Evolutionary conservation across 202 grass and related monocot species (phyloP).

Genomic region (Carex sylvatica): DNA sequence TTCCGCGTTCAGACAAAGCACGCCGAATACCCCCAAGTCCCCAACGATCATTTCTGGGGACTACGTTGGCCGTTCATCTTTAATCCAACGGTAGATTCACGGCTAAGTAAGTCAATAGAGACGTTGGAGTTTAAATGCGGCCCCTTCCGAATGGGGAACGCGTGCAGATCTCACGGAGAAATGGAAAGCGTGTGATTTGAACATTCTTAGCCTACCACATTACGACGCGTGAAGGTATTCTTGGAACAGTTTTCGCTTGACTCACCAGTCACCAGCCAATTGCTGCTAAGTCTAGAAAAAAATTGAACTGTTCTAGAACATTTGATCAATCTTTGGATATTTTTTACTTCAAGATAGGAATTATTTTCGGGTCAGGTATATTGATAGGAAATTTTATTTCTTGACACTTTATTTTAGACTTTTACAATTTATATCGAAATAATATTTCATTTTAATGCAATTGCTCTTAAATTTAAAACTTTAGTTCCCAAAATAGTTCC

Average conservation of each 20-base stretch:
- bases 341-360: not conserved
- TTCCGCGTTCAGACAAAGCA: slow-evolving; percentile 7
- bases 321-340: not conserved
- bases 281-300: not conserved
- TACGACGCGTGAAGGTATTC: not conserved
- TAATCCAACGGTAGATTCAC: slow-evolving; percentile 5
- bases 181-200: slow-evolving; percentile 17
- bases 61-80: not conserved
- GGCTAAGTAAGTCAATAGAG: slow-evolving; percentile 11
- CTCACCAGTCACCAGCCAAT: not conserved
- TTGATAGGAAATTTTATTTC: not conserved
- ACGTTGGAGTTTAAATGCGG: not conserved
- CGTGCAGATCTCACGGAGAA: not conserved
- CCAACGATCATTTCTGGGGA: not conserved
- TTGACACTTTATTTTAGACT: not conserved
- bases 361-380: not conserved
- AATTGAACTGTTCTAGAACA: not conserved
- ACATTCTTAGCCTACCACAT: not conserved
- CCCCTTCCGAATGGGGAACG: not conserved
- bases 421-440: not conserved
- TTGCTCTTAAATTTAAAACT: not conserved
- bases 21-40: not conserved
- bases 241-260: not conserved
- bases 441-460: no score
- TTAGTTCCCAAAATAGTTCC: not conserved